Evolutionary conservation across 305 asterid species (phyloP).

Genomic region (Withania somnifera): DNA sequence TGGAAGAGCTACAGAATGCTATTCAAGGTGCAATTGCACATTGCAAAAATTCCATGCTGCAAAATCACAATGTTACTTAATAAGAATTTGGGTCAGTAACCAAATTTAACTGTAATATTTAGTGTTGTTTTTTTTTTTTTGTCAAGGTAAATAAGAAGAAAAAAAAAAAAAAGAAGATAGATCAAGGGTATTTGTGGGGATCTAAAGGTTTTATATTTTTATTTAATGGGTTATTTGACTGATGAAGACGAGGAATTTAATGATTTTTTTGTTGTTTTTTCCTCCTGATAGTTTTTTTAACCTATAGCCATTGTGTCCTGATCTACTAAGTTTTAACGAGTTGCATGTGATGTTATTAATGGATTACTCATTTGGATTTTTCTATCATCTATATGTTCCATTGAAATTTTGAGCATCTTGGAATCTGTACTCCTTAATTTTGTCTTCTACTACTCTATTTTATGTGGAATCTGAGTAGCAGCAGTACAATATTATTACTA

Average conservation of each 20-base stretch:
- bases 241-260: conserved; percentile 1
- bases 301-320: conserved; percentile 6
- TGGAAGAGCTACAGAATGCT: conserved; percentile 88
- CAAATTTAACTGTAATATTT: conserved; percentile 12
- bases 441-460: background rate
- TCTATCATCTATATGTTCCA: conserved; percentile 6
- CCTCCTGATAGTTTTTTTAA: background rate
- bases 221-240: conserved; percentile 10
- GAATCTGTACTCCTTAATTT: background rate
- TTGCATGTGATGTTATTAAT: conserved; percentile 22
- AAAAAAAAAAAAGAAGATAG: background rate
- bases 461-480: background rate
- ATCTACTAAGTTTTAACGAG: background rate
- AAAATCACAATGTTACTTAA: conserved; percentile 1
- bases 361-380: conserved; percentile 20
- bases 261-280: background rate
- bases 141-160: background rate
- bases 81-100: conserved; percentile 24
- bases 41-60: conserved; percentile 74
- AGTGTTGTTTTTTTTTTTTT: background rate
- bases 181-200: conserved; percentile 6
- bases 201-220: background rate
- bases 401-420: conserved; percentile 10
- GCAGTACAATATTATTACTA: too few relatives aligned
- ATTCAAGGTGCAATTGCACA: conserved; percentile 86